phyloP scores from a whole-genome alignment of 495 filamentous ascomycete species.

The Podospora didyma region DNA sequence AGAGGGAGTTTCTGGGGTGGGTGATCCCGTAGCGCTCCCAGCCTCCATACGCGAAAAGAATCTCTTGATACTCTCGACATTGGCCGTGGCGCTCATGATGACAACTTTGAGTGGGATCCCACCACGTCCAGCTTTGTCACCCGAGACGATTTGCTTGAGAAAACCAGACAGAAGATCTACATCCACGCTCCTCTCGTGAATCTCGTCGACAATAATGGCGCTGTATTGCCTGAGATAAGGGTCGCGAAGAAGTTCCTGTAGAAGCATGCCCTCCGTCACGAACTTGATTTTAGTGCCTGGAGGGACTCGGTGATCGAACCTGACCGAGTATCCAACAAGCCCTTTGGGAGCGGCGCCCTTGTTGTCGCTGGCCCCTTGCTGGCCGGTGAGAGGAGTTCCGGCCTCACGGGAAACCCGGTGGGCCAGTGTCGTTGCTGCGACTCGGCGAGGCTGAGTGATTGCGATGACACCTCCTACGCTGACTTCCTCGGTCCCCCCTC shows the following conservation, averaged over 20 bases:
- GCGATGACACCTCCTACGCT: constrained; percentile 82
- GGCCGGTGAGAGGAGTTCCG: constrained; percentile 63
- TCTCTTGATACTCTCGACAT: constrained; percentile 67
- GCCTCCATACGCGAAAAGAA: constrained; percentile 58
- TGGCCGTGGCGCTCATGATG: constrained; percentile 95
- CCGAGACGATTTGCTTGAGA: constrained; percentile 65
- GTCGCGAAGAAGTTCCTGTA: constrained; percentile 90
- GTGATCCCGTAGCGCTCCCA: not conserved
- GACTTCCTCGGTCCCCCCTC: constrained; percentile 40
- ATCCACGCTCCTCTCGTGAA: constrained; percentile 95
- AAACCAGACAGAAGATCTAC: constrained; percentile 90
- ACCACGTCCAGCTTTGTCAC: constrained; percentile 55
- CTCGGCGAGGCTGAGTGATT: constrained; percentile 89
- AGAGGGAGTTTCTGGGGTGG: not conserved
- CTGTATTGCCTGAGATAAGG: constrained; percentile 80
- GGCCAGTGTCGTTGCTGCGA: constrained; percentile 92
- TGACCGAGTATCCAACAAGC: constrained; percentile 86
- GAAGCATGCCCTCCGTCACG: constrained; percentile 92
- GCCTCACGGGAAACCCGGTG: constrained; percentile 85
- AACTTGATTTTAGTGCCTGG: constrained; percentile 78
- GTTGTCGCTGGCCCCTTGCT: constrained; percentile 36
- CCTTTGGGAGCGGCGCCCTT: constrained; percentile 48
- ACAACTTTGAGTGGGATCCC: constrained; percentile 79
- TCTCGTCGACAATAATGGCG: constrained; percentile 89
- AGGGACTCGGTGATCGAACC: constrained; percentile 81